Evolutionary conservation across 768 basidiomycete genomes (phyloP).

Genomic region (Lentinula sp.): DNA sequence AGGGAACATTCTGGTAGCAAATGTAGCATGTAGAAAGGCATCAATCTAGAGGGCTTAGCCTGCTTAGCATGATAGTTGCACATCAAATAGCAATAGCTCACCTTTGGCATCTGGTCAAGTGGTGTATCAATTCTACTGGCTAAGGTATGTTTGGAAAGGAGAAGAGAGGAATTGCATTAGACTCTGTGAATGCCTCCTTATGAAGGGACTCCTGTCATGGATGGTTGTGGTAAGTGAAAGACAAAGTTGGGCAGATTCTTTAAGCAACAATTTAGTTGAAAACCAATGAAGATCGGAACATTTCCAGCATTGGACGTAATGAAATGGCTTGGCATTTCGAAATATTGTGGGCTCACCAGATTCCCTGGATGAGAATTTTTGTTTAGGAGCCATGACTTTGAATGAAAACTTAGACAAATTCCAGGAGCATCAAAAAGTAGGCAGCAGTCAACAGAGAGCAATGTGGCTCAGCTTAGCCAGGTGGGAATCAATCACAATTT

Average conservation of each 20-base stretch:
- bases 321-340: too few relatives aligned
- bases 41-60: conserved; percentile 6
- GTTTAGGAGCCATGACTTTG: too few relatives aligned
- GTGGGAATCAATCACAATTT: too few relatives aligned
- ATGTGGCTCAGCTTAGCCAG: too few relatives aligned
- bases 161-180: background rate
- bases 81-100: background rate
- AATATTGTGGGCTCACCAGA: too few relatives aligned
- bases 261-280: background rate
- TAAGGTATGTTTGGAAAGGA: background rate
- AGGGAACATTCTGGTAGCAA: conserved; percentile 17
- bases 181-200: background rate
- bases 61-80: background rate
- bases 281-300: too few relatives aligned
- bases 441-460: too few relatives aligned
- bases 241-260: background rate
- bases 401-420: too few relatives aligned
- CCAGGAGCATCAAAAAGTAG: too few relatives aligned
- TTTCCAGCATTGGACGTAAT: too few relatives aligned
- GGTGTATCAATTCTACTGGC: background rate
- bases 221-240: background rate
- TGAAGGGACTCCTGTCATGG: background rate
- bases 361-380: too few relatives aligned
- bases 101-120: background rate
- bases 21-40: conserved; percentile 10